A percentile compares a stretch with the other conserved stretches of the same genome.
These are phyloP conservation scores for Pseudogymnoascus destructans DNA, from an alignment of 2,329 filamentous ascomycete genomes.

Conservation along the genomic window DNA sequence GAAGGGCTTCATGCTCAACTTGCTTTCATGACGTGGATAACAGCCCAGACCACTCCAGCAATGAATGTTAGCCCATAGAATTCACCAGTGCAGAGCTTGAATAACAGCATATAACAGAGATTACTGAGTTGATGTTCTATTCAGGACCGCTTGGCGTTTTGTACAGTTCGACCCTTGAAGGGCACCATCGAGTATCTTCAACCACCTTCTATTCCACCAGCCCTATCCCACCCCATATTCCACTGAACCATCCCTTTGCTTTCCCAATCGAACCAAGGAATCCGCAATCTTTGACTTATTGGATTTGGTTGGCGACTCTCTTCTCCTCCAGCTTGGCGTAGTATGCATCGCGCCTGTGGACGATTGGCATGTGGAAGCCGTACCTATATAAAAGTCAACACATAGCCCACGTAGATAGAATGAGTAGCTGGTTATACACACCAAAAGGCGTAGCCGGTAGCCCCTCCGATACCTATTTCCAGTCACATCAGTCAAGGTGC, in stretches of 20 bases:
- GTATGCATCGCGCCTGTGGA: conserved; percentile 29
- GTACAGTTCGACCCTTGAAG: conserved; percentile 4
- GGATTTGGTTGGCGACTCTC: conserved; percentile 22
- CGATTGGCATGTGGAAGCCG: conserved; percentile 32
- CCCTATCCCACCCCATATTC: neutral
- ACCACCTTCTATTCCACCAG: conserved; percentile 3
- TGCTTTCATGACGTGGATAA: neutral
- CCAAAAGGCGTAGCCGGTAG: conserved; percentile 42
- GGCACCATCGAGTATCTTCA: conserved; percentile 2
- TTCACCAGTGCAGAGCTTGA: neutral
- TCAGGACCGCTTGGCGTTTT: conserved; percentile 4
- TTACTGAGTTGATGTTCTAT: conserved; percentile 9
- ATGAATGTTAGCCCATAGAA: neutral
- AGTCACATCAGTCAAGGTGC: conserved; percentile 11
- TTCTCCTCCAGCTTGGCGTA: conserved; percentile 31
- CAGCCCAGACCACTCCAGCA: neutral
- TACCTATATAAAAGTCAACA: conserved; percentile 18
- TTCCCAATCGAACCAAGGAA: conserved; percentile 4
- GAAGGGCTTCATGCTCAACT: neutral
- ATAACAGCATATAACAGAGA: neutral
- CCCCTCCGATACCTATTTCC: conserved; percentile 37
- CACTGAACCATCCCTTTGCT: neutral
- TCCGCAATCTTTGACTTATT: conserved; percentile 5
- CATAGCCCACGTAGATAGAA: neutral
- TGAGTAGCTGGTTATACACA: conserved; percentile 27